Conservation (phyloP, 1,139 yeast species). For the Magnusiomyces ingens region DNA sequence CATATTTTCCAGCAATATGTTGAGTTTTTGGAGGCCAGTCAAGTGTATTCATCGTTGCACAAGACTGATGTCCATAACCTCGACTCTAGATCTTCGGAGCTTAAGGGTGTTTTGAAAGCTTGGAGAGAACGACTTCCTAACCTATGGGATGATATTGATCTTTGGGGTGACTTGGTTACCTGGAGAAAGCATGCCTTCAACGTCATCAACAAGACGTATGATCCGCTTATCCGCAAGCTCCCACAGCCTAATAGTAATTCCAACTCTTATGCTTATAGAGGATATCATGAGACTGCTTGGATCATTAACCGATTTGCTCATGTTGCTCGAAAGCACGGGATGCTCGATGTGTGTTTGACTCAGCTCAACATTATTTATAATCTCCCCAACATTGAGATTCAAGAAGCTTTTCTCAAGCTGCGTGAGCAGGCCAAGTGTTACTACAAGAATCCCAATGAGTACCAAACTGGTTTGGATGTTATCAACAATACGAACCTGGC, state of each 20-base stretch:
- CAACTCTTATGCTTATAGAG: conserved; percentile 90
- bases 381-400: conserved; percentile 94
- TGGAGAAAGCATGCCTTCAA: conserved; percentile 98
- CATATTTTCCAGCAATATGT: conserved; percentile 97
- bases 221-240: conserved; percentile 84
- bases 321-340: conserved; percentile 92
- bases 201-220: conserved; percentile 88
- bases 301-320: conserved; percentile 97
- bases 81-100: conserved; percentile 87
- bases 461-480: conserved; percentile 92
- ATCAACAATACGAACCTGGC: conserved; percentile 93
- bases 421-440: conserved; percentile 98
- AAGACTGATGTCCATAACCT: conserved; percentile 88
- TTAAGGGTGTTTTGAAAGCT: conserved; percentile 88
- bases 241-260: conserved; percentile 66
- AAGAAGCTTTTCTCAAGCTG: conserved; percentile 91
- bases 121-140: conserved; percentile 98
- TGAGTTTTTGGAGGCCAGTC: conserved; percentile 96
- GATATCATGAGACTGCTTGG: conserved; percentile 99
- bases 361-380: conserved; percentile 93
- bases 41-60: conserved; percentile 81
- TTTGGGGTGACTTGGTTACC: conserved; percentile 96
- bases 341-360: conserved; percentile 93
- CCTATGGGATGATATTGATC: conserved; percentile 92
- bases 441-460: conserved; percentile 79